phyloP scores from a whole-genome alignment of 2,329 filamentous ascomycete genomes.

The Colletotrichum liaoningense region DNA sequence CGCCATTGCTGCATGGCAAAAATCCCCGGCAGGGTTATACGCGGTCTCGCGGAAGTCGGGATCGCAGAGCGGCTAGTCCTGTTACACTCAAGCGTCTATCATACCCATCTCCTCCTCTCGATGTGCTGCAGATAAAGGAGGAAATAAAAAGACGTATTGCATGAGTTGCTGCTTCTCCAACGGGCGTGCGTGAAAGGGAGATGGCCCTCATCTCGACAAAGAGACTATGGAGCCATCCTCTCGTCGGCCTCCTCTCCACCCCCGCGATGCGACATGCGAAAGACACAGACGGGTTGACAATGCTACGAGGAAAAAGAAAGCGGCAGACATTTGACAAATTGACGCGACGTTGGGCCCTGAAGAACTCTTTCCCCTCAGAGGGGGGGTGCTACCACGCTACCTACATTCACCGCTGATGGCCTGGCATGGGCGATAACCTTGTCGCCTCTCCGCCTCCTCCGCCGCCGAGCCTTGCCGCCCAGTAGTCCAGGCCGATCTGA shows the following conservation, averaged over 20 bases:
- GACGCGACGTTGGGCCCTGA: not conserved
- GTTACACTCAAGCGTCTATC: not conserved
- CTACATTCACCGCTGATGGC: not conserved
- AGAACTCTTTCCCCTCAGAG: not conserved
- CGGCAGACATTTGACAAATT: not conserved
- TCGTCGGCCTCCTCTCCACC: not conserved
- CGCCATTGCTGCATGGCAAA: slow-evolving; percentile 25
- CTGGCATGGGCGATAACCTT: not conserved
- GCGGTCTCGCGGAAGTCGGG: slow-evolving; percentile 13
- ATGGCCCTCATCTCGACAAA: not conserved
- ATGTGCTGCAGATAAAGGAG: not conserved
- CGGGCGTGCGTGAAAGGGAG: not conserved
- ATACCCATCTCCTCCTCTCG: not conserved
- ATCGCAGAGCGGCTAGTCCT: not conserved
- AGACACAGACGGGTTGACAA: not conserved
- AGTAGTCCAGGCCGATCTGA: not conserved
- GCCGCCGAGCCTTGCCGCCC: not conserved
- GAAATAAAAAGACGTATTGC: not conserved
- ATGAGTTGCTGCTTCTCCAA: not conserved
- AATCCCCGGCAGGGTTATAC: slow-evolving; percentile 18
- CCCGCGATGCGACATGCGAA: not conserved
- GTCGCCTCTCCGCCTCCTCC: not conserved
- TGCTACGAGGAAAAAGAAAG: slow-evolving; percentile 3
- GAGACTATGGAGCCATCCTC: not conserved
- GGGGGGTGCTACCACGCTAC: not conserved